A percentile compares a stretch with the other conserved stretches of the same genome.
Conservation (phyloP, 2,329 filamentous ascomycete genomes). For the Alternaria conjuncta region DNA sequence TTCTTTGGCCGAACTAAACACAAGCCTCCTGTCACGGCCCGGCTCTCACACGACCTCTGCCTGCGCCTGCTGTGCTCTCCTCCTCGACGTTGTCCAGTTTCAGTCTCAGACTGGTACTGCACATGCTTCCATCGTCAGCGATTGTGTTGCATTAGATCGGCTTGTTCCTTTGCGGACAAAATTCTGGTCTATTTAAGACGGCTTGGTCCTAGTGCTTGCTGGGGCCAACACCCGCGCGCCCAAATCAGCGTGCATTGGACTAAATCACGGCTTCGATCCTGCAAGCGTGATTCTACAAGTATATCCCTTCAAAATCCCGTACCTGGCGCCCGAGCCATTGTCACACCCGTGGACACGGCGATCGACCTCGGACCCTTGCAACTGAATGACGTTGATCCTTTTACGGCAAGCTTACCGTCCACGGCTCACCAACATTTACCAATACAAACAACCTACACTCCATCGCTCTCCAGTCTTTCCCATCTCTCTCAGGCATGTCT, state of each 20-base stretch:
- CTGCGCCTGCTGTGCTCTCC: conserved; percentile 44
- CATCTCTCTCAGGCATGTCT: conserved; percentile 41
- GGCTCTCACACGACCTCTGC: conserved; percentile 38
- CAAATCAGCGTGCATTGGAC: conserved; percentile 34
- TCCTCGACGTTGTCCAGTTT: conserved; percentile 39
- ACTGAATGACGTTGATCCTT: conserved; percentile 49
- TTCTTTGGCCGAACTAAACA: conserved; percentile 34
- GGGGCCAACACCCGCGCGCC: conserved; percentile 40
- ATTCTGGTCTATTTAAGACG: conserved; percentile 41
- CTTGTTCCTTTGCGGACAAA: conserved; percentile 28
- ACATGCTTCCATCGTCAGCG: conserved; percentile 37
- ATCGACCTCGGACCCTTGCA: conserved; percentile 45
- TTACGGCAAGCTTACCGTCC: conserved; percentile 32
- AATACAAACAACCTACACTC: conserved; percentile 22
- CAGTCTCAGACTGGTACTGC: conserved; percentile 45
- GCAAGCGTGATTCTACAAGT: conserved; percentile 24
- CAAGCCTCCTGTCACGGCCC: conserved; percentile 38
- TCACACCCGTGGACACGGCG: conserved; percentile 34
- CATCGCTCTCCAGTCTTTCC: conserved; percentile 23
- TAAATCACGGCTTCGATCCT: conserved; percentile 26
- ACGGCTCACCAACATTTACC: conserved; percentile 25
- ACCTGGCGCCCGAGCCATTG: conserved; percentile 37
- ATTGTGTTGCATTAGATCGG: conserved; percentile 34
- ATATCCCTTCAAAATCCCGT: conserved; percentile 29
- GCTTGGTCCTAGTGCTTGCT: conserved; percentile 44